A percentile compares a stretch with the other conserved stretches of the same genome.
phyloP scores from a whole-genome alignment of 352 stramenopile species.

The Phytophthora sojae region DNA sequence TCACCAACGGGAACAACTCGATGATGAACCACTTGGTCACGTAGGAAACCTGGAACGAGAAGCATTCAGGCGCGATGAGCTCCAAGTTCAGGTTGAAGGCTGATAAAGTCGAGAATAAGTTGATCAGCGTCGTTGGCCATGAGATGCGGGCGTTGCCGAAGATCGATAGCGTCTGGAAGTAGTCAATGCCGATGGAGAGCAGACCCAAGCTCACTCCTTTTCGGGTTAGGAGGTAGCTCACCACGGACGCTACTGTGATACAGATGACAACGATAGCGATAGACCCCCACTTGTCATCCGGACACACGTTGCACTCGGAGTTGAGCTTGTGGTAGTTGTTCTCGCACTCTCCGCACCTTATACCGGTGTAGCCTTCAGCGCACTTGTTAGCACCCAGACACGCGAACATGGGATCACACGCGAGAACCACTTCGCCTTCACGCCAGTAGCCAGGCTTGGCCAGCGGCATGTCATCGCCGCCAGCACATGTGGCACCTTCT shows the following conservation, averaged over 20 bases:
- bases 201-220: conserved; percentile 76
- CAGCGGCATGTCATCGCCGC: conserved; percentile 55
- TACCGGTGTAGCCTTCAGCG: conserved; percentile 47
- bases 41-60: conserved; percentile 77
- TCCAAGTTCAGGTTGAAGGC: conserved; percentile 90
- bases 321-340: conserved; percentile 69
- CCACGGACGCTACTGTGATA: conserved; percentile 52
- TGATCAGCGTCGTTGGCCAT: conserved; percentile 72
- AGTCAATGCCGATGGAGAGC: conserved; percentile 85
- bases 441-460: conserved; percentile 63
- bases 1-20: conserved; percentile 59
- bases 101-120: conserved; percentile 70
- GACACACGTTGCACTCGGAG: conserved; percentile 65
- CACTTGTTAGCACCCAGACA: conserved; percentile 67
- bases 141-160: conserved; percentile 75
- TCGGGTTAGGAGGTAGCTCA: conserved; percentile 65
- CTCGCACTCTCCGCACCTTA: conserved; percentile 59
- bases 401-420: conserved; percentile 61
- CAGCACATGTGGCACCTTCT: conserved; percentile 53
- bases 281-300: conserved; percentile 62
- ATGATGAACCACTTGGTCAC: conserved; percentile 78
- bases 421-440: conserved; percentile 59
- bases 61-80: conserved; percentile 82
- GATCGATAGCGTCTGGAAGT: conserved; percentile 88
- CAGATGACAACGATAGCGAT: conserved; percentile 59